Conservation (phyloP, 176 grass and related monocot genomes). For the Juncus effusus region DNA sequence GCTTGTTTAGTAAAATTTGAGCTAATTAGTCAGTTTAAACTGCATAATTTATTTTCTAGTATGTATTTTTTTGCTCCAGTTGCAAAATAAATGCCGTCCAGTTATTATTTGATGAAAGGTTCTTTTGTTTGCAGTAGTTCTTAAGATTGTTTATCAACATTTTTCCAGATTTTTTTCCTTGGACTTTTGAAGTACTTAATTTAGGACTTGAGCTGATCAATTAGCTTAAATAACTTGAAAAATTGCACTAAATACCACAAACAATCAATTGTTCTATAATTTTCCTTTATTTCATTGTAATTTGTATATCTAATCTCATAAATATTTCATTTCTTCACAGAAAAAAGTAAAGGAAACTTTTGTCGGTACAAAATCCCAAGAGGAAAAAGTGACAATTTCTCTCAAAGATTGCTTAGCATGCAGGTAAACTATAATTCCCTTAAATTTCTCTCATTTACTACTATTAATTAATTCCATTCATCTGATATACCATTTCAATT, state of each 20-base stretch:
- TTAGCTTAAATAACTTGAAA: too few relatives aligned
- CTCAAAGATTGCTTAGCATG: slow-evolving; percentile 95
- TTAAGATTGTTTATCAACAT: background rate
- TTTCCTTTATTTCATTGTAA: too few relatives aligned
- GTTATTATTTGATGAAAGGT: too few relatives aligned
- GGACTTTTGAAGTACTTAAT: background rate
- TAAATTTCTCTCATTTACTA: background rate
- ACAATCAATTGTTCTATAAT: too few relatives aligned
- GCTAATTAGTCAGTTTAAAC: too few relatives aligned
- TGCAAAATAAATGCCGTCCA: too few relatives aligned
- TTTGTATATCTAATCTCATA: too few relatives aligned
- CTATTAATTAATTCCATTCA: background rate
- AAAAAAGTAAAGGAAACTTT: slow-evolving; percentile 48
- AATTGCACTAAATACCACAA: too few relatives aligned
- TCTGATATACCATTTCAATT: slow-evolving; percentile 4
- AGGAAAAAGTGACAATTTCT: slow-evolving; percentile 89
- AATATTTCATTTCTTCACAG: slow-evolving; percentile 24
- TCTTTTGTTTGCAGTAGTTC: slow-evolving; percentile 7
- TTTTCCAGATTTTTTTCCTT: background rate
- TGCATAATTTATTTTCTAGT: too few relatives aligned
- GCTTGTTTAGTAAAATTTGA: background rate
- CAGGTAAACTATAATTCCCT: slow-evolving; percentile 43
- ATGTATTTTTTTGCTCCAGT: too few relatives aligned
- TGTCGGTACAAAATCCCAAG: slow-evolving; percentile 50
- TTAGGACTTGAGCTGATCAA: too few relatives aligned